A percentile compares a stretch with the other conserved stretches of the same genome.
phyloP scores from a whole-genome alignment of 2,329 filamentous ascomycete genomes.

The Fusarium solani-melongenae region DNA sequence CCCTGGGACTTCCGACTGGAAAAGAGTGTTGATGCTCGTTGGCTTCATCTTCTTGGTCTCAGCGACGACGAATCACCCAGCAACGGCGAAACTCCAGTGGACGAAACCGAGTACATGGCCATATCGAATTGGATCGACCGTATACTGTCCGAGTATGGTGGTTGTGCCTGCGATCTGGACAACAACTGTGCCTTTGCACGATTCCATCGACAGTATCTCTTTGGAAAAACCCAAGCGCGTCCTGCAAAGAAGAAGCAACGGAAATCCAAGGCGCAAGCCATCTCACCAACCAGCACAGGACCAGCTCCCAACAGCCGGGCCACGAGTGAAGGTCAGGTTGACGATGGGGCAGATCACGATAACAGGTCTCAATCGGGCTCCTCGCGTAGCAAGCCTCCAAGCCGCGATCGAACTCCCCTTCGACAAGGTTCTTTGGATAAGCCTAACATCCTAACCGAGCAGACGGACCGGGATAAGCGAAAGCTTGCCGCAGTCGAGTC shows the following conservation, averaged over 20 bases:
- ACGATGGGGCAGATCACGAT: constrained; percentile 67
- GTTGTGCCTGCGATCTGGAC: constrained; percentile 78
- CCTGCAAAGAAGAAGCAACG: constrained; percentile 62
- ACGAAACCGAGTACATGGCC: constrained; percentile 68
- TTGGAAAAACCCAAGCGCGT: constrained; percentile 56
- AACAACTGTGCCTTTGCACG: constrained; percentile 72
- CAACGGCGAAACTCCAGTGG: constrained; percentile 65
- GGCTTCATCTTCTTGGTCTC: constrained; percentile 70
- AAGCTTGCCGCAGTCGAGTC: constrained; percentile 75
- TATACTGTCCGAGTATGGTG: constrained; percentile 81
- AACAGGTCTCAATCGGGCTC: constrained; percentile 58
- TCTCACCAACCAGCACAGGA: constrained; percentile 72
- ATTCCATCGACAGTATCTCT: constrained; percentile 69
- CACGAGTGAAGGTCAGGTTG: constrained; percentile 69
- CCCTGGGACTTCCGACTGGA: constrained; percentile 75
- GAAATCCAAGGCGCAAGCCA: constrained; percentile 65
- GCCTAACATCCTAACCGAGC: constrained; percentile 70
- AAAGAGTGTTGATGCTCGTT: constrained; percentile 64
- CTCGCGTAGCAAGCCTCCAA: constrained; percentile 72
- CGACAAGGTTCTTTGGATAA: constrained; percentile 70
- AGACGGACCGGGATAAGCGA: constrained; percentile 74
- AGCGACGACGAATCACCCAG: constrained; percentile 66
- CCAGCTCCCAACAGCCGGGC: constrained; percentile 72
- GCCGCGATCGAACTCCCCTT: constrained; percentile 72
- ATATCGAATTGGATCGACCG: constrained; percentile 74